Base-by-base conservation (phyloP, 345 rosid species). In the Bruguiera parviflora region DNA sequence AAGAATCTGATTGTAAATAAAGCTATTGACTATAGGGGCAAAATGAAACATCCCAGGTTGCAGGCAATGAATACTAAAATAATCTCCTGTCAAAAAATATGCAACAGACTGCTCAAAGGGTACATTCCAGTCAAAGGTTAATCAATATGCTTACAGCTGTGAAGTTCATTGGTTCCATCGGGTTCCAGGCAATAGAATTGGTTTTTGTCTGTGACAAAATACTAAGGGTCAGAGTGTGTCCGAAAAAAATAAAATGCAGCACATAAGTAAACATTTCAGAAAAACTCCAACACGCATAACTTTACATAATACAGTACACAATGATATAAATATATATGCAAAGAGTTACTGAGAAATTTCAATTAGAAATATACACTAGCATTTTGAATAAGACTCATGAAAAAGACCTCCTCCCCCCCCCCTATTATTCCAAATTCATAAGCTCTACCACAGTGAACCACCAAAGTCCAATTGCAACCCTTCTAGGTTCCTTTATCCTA, bases 91-190 rank as follows among this genome's bases (percentile, higher is more conserved):
- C 10, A 56, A 62, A 22, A 13, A 32, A 21, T 29, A 22, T 16
- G 52, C 8, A 33, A 43, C 33, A 61, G 28, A 35, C 8, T 28
- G 28, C 9, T n/a, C 25, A 7, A 32, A 29, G 29, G 8, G 39
- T 22, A 4, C 21, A 20, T 33, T 39, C 52, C 37, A 71, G 71
- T 61, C 11, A 71, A 43, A 56, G 51, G 43, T 64, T 65, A 21
- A 75, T 43, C 49, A 31, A 69, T 64, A 20, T 60, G 58, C 99
- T 88, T 88, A 95, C 99, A 74, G 90, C 94, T 20, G 98, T 92
- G 75, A 95, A 75, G 85, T 95, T 95, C 96, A 92, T 84, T 8
- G 99, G 99, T 88, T 95, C 96, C 97, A 85, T 90, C 19, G 99
- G 99, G 68, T 95, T 95, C 98, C 99, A 95, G 63, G 96, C 84